These are phyloP conservation scores for Umbelopsis sp. DNA, from an alignment of 192 early-diverging fungal genomes.

Conservation along the genomic window DNA sequence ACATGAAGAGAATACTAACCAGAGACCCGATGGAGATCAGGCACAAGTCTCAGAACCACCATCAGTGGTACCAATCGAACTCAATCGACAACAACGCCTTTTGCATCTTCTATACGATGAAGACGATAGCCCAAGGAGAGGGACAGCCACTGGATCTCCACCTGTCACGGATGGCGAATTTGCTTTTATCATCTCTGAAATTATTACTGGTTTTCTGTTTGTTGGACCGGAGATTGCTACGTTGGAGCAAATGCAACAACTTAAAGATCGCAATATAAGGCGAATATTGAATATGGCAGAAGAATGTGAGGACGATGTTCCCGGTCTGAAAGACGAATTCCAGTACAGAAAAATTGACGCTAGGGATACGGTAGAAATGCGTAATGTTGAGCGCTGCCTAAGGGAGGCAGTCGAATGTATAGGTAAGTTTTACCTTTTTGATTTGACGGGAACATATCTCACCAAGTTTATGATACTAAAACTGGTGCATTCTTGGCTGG, in stretches of 20 bases:
- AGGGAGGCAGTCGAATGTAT: slow-evolving; percentile 67
- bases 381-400: slow-evolving; percentile 65
- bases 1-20: neutral
- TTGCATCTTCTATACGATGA: neutral
- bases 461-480: too few species aligned
- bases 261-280: slow-evolving; percentile 53
- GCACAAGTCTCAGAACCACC: neutral
- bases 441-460: too few species aligned
- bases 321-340: slow-evolving; percentile 28
- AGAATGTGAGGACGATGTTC: slow-evolving; percentile 58
- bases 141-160: neutral
- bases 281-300: slow-evolving; percentile 78
- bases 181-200: slow-evolving; percentile 49
- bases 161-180: slow-evolving; percentile 33
- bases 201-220: slow-evolving; percentile 60
- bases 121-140: neutral
- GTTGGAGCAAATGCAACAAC: slow-evolving; percentile 52
- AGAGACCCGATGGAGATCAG: neutral
- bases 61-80: neutral
- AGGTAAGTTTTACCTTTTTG: slow-evolving; percentile 41
- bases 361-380: slow-evolving; percentile 67
- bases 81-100: neutral
- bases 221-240: slow-evolving; percentile 67
- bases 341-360: slow-evolving; percentile 50
- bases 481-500: too few species aligned